Evolutionary conservation across 441 rosid genomes (phyloP), one percentile per base, ranked within the genome.

Genomic region (Erodium texanum): DNA sequence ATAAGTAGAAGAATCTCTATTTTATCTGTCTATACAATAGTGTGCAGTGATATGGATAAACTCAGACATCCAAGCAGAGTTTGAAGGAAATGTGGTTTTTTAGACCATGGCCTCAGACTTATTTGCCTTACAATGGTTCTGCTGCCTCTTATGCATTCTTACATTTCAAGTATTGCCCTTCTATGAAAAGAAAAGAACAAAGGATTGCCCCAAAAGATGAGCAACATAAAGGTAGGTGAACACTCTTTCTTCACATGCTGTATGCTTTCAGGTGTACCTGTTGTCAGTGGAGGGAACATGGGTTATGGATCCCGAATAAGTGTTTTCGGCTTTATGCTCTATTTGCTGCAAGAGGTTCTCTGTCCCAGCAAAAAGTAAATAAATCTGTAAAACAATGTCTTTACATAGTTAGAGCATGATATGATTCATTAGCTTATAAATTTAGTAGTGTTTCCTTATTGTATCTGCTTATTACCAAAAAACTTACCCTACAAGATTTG

Each of bases 401-500:
- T 41, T 41, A 2, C 48, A 7, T 43, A 43, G 50, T 43, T 14
- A 43, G 15, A 43, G 11, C 50, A 43, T 43, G 20, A 32, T 32
- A 32, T 32, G 36, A 43, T 43, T 2, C 50, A 43, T 43, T 43
- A 14, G 12, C 50, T 43, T 43, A 14, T 43, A 43, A 43, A 11
- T 43, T 10, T 43, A 43, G 15, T 43, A 36, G 8, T 36, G 8
- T 36, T 36, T 36, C 41, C 41, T 36, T 2, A 36, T 5, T 36
- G 41, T 36, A 36, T 36, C 41, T 5, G 41, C 41, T 36, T 10
- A 36, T 7, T 36, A 43, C n/a, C 50, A 43, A 70, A 62, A 48
- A 66, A 64, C 85, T 70, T 78, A 83, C 87, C 80, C 74, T 11
- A 16, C 18, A 16, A 45, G 66, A 70, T 62, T 59, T 20, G 75